A percentile compares a stretch with the other conserved stretches of the same genome.
Conservation (phyloP, 1,284 basidiomycete genomes). For the Earliella scabrosa region DNA sequence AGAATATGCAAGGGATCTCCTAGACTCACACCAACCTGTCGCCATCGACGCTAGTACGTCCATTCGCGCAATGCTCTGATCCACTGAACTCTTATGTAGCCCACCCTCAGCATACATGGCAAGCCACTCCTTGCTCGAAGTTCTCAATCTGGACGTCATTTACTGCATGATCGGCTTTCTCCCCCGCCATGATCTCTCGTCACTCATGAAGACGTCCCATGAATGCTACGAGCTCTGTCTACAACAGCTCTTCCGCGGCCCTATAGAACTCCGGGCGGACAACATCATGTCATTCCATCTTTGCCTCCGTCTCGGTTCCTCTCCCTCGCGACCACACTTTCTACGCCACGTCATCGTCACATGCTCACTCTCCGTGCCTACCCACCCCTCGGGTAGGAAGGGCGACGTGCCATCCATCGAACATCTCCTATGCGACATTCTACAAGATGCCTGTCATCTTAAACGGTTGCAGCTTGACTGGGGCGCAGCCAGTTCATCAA, state of each 20-base stretch:
- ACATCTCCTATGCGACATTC: constrained; percentile 2
- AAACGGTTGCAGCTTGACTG: constrained; percentile 11
- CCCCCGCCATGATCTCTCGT: constrained; percentile 9
- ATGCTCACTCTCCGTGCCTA: constrained; percentile 6
- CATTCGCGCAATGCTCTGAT: neutral
- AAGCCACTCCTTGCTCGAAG: neutral
- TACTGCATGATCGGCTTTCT: constrained; percentile 13
- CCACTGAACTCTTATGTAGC: neutral
- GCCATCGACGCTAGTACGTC: neutral
- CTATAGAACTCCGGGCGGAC: constrained; percentile 7
- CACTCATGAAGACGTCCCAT: constrained; percentile 13
- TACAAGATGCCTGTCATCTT: constrained; percentile 1
- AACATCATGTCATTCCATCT: constrained; percentile 6
- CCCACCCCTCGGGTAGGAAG: neutral
- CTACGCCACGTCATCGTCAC: constrained; percentile 12
- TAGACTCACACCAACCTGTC: no score
- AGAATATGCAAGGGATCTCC: no score
- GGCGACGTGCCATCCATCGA: neutral
- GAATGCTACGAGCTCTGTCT: constrained; percentile 5
- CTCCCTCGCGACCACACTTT: neutral
- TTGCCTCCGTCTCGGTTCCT: constrained; percentile 1
- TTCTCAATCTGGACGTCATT: constrained; percentile 18
- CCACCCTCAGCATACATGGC: neutral
- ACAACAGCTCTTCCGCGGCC: constrained; percentile 4
- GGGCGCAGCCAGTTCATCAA: constrained; percentile 12